phyloP scores from a whole-genome alignment of 192 early-diverging fungal species.

The Paraglomus occultum region DNA sequence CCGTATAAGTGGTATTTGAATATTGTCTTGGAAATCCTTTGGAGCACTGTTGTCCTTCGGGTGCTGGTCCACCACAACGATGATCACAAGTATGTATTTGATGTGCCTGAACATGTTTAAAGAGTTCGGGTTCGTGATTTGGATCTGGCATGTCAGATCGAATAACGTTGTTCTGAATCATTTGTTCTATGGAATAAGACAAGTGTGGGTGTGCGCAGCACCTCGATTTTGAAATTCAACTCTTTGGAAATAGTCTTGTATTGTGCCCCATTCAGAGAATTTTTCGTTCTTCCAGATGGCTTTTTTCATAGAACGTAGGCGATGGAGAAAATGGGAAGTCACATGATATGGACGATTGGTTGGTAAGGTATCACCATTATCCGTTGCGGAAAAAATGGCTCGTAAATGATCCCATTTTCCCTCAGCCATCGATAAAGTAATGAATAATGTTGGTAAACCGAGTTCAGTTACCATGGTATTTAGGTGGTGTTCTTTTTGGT shows the following conservation, averaged over 20 bases:
- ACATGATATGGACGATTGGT: constrained; percentile 4
- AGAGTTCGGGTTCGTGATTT: neutral
- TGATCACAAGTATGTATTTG: constrained; percentile 4
- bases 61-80: neutral
- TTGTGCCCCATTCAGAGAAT: neutral
- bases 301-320: neutral
- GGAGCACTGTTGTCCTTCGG: neutral
- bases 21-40: neutral
- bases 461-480: constrained; percentile 6
- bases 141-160: neutral
- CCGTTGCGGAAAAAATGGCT: neutral
- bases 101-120: neutral
- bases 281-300: neutral
- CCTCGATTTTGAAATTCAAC: constrained; percentile 13
- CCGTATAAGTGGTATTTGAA: neutral
- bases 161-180: neutral
- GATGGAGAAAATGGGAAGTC: neutral
- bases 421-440: constrained; percentile 1
- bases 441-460: neutral
- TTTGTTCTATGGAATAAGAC: neutral
- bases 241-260: neutral
- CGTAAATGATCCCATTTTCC: neutral
- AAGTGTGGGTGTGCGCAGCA: neutral
- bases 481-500: constrained; percentile 8
- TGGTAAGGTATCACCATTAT: neutral